A percentile compares a stretch with the other conserved stretches of the same genome.
Evolutionary conservation across 2,329 filamentous ascomycete genomes (phyloP).

Genomic region (Fusarium succisae): DNA sequence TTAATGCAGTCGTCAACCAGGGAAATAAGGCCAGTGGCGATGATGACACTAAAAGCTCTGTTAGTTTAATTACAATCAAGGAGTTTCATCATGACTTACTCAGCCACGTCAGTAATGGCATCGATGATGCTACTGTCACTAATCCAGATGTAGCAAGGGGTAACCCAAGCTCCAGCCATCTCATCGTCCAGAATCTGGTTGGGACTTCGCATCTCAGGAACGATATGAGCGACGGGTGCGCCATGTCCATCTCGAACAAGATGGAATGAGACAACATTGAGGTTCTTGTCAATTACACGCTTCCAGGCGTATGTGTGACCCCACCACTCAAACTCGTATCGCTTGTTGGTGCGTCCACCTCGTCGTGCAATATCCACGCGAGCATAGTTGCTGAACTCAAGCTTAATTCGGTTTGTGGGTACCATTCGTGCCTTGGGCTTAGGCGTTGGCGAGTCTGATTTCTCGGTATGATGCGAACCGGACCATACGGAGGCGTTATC

Average conservation of each 20-base stretch:
- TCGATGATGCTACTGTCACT: conserved; percentile 76
- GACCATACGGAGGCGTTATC: conserved; percentile 41
- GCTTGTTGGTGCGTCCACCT: conserved; percentile 70
- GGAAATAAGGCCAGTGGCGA: conserved; percentile 88
- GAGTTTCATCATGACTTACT: conserved; percentile 65
- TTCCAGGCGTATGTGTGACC: conserved; percentile 86
- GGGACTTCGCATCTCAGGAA: conserved; percentile 79
- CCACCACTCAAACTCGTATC: conserved; percentile 96
- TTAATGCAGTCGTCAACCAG: conserved; percentile 94
- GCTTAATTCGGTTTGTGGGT: conserved; percentile 81
- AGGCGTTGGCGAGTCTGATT: conserved; percentile 35
- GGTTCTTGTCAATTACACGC: conserved; percentile 76
- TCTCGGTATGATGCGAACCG: conserved; percentile 33
- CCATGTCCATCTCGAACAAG: conserved; percentile 73
- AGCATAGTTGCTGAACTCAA: conserved; percentile 98
- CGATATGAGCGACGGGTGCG: conserved; percentile 80
- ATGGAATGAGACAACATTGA: conserved; percentile 78
- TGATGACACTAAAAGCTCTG: conserved; percentile 73
- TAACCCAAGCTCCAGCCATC: conserved; percentile 86
- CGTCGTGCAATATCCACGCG: conserved; percentile 84
- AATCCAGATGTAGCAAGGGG: conserved; percentile 91
- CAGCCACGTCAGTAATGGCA: conserved; percentile 81
- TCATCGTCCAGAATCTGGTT: conserved; percentile 77
- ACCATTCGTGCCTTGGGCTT: conserved; percentile 51
- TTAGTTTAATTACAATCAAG: conserved; percentile 34